Base-by-base conservation (phyloP, 805 yeast genomes). In the Hanseniaspora taiwanica region DNA sequence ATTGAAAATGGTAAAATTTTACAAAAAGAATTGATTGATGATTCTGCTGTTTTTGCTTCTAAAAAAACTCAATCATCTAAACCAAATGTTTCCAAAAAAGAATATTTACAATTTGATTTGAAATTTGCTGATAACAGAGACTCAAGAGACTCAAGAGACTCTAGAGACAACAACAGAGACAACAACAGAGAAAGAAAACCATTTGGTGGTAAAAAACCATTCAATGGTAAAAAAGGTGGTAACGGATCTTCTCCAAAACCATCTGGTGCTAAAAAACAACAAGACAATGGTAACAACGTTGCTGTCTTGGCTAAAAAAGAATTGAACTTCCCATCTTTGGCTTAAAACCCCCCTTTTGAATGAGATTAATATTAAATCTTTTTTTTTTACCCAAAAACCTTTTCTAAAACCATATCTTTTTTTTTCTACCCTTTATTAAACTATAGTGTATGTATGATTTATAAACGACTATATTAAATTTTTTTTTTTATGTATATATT, bases 41-140 rank as follows among this genome's bases (percentile, higher is more conserved):
- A 69, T 60, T 65, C 74, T 48, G 68, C 69, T 44, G 69, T 83
- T 43, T 63, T 84, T 44, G 69, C 83, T 43, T 63, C 85, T 55
- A 67, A 69, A 55, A 67, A 69, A 60, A 85, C 85, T 78, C 72
- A 72, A 63, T 54, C 66, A 56, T 80, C n/a, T n/a, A 75, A 67
- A 57, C 70, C 59, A 86, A 85, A 75, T 71, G 78, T 48, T 72
- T 69, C 63, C 87, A 87, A 77, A 64, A 85, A 85, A 80, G 72
- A 67, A 57, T 65, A 69, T 60, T 69, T 86, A 59, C 89, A 83
- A 50, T 69, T 83, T 53, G 77, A 76, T 53, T 81, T 87, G n/a
- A n/a, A n/a, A n/a, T n/a, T n/a, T n/a, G n/a, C n/a, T n/a, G n/a
- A n/a, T n/a, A n/a, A n/a, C n/a, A n/a, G n/a, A n/a, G n/a, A n/a